Percentiles rank a stretch among this genome's conserved stretches.
Conservation (phyloP, 1,284 basidiomycete species). For the Coniferiporia weirii region DNA sequence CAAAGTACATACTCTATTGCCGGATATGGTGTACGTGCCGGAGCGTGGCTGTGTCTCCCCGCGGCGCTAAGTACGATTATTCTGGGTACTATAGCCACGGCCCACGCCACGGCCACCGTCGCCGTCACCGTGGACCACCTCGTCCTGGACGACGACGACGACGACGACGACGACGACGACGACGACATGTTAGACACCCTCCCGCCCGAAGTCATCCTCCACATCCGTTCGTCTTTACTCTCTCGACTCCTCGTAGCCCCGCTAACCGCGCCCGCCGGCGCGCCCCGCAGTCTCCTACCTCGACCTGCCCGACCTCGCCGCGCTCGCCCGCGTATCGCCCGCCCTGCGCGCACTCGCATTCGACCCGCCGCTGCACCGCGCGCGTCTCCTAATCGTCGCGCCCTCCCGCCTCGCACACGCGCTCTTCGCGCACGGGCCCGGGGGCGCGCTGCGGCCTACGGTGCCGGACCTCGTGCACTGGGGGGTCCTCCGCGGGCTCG, state of each 20-base stretch:
- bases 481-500: slow-evolving; percentile 60
- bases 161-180: too few species aligned
- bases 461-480: slow-evolving; percentile 60
- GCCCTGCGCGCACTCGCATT: slow-evolving; percentile 42
- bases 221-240: slow-evolving; percentile 9
- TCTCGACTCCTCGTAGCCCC: neutral
- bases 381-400: slow-evolving; percentile 52
- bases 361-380: slow-evolving; percentile 57
- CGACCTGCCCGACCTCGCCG: slow-evolving; percentile 62
- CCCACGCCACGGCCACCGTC: too few species aligned
- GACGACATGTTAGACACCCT: slow-evolving; percentile 7
- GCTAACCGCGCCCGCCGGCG: neutral
- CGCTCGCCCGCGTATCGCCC: slow-evolving; percentile 42
- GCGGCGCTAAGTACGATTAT: too few species aligned
- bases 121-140: too few species aligned
- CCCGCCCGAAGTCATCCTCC: slow-evolving; percentile 17
- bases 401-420: slow-evolving; percentile 63
- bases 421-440: slow-evolving; percentile 54
- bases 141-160: too few species aligned
- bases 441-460: slow-evolving; percentile 54
- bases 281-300: slow-evolving; percentile 53
- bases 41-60: too few species aligned
- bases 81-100: too few species aligned
- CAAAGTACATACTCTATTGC: too few species aligned
- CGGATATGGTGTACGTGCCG: too few species aligned